A percentile compares a stretch with the other conserved stretches of the same genome.
Conservation (phyloP, 2,329 filamentous ascomycete genomes). For the Arthroderma sp. region DNA sequence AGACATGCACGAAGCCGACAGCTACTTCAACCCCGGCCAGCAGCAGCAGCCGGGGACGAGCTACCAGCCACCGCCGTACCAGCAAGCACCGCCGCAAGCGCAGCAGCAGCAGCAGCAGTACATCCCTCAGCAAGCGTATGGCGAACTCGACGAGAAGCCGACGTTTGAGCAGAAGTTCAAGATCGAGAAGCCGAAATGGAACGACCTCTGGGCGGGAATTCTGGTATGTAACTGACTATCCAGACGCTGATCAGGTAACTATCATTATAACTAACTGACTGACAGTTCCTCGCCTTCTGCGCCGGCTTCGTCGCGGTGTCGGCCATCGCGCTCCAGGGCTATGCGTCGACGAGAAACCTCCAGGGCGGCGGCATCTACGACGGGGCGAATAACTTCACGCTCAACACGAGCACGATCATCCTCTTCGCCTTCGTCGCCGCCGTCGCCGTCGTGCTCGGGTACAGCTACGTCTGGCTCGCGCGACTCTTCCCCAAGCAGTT, state of each 20-base stretch:
- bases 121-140: background rate
- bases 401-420: slow-evolving; percentile 75
- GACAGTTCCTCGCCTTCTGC: slow-evolving; percentile 56
- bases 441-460: slow-evolving; percentile 58
- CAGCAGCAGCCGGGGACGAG: slow-evolving; percentile 1
- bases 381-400: slow-evolving; percentile 51
- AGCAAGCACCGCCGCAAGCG: background rate
- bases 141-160: background rate
- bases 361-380: slow-evolving; percentile 65
- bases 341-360: slow-evolving; percentile 50
- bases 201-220: slow-evolving; percentile 80
- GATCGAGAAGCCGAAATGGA: slow-evolving; percentile 71
- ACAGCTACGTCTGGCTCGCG: slow-evolving; percentile 62
- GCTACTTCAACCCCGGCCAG: slow-evolving; percentile 1
- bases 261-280: slow-evolving; percentile 8
- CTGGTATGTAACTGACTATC: slow-evolving; percentile 42
- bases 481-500: slow-evolving; percentile 75
- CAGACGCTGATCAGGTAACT: background rate
- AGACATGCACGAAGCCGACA: background rate
- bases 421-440: slow-evolving; percentile 48
- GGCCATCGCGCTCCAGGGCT: slow-evolving; percentile 62
- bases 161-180: slow-evolving; percentile 72
- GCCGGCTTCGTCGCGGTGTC: slow-evolving; percentile 66
- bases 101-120: background rate
- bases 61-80: background rate